Base-by-base conservation (phyloP, 2,329 filamentous ascomycete species). In the Aureobasidium sp. region DNA sequence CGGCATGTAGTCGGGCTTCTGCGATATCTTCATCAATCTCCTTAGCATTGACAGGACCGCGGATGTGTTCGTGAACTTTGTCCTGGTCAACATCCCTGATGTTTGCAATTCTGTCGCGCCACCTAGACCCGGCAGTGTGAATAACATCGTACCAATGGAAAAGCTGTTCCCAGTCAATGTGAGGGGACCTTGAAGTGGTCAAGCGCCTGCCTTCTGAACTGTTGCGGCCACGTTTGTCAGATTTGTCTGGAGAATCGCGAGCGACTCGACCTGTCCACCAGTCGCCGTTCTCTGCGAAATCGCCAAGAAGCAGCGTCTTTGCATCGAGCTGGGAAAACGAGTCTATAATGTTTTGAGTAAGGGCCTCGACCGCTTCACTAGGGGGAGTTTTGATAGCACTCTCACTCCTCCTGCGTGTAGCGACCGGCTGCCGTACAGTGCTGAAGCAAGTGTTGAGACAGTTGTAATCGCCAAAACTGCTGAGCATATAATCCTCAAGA, bases 381-480 rank as follows among this genome's bases (percentile, higher is more conserved):
- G 74, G 66, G 66, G 72, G 59, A 58, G 73, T 73, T 62, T 70
- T 69, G 27, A 75, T 73, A 48, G 74, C 72, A 56, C 75, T 76
- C 65, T 80, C 79, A 67, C 78, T 82, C 11, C 73, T 71, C 41
- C 77, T 72, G 48, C 77, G 66, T 3, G 66, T 73, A 47, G 71
- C 67, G 6, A 70, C 68, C 3, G 63, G 63, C 34, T 77, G 77
- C 49, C 81, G 80, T 49, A 77, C 74, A 1, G 82, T 82, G 41
- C 81, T 77, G 70, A 96, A 96, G 0, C 91, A 92, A 15, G 78
- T 79, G 71, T 94, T 95, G n/a, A 96, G 75, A 65, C 83, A 86
- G 58, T 88, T 81, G 67, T 86, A 86, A 0, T 86, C 86, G 61
- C 83, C 82, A 68, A 95, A 89, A 67, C 83, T 87, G 22, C 76